phyloP scores from a whole-genome alignment of 1,139 yeast species.

The Blastobotrys petasosporus region DNA sequence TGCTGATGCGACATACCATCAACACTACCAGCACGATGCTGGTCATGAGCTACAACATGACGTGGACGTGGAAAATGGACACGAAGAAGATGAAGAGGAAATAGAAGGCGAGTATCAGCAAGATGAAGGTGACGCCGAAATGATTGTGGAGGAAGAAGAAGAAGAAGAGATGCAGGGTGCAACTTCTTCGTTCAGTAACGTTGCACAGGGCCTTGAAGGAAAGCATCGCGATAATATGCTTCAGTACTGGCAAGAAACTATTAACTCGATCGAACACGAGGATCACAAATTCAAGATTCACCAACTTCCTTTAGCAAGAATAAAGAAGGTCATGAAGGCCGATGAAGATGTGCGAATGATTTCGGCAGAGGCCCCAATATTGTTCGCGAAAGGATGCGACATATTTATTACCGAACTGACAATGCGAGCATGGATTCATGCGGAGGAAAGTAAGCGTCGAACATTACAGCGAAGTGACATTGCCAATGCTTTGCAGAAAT shows the following conservation, averaged over 20 bases:
- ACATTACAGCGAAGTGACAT: constrained; percentile 91
- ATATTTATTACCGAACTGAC: constrained; percentile 93
- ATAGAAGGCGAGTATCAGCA: neutral
- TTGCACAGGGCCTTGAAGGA: constrained; percentile 86
- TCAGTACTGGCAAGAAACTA: constrained; percentile 91
- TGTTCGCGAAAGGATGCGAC: constrained; percentile 97
- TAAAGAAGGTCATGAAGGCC: constrained; percentile 94
- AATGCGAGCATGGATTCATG: constrained; percentile 98
- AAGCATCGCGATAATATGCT: constrained; percentile 81
- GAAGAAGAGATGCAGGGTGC: constrained; percentile 3
- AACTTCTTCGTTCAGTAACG: constrained; percentile 58
- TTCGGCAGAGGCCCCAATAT: constrained; percentile 94
- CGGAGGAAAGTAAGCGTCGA: constrained; percentile 90
- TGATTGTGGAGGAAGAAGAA: constrained; percentile 1
- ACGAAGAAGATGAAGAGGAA: neutral
- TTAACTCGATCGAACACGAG: constrained; percentile 82
- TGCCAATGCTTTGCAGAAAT: constrained; percentile 88
- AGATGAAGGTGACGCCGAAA: neutral
- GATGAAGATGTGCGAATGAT: constrained; percentile 98
- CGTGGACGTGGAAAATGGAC: neutral
- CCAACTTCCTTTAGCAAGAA: constrained; percentile 89
- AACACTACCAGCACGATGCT: constrained; percentile 1
- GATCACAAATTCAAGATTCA: constrained; percentile 92
- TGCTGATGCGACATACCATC: neutral
- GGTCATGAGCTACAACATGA: neutral